Evolutionary conservation across 371 early-diverging fungal genomes (phyloP).

Genomic region (Mucor piriformis): DNA sequence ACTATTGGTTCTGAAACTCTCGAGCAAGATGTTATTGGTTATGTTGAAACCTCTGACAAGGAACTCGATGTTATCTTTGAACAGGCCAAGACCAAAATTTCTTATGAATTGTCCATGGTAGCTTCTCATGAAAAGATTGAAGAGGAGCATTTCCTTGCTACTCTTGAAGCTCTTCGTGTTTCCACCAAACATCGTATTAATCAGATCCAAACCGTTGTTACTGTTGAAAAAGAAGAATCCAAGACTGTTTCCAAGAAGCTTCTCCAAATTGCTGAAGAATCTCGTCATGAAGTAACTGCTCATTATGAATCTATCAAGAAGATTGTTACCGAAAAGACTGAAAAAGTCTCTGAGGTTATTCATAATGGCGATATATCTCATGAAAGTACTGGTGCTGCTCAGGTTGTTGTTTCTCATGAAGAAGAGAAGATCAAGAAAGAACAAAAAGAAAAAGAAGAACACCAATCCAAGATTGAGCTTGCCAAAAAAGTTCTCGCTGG

Average conservation of each 20-base stretch:
- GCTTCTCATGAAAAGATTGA: conserved; percentile 23
- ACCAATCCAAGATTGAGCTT: conserved; percentile 20
- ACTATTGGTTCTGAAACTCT: conserved; percentile 7
- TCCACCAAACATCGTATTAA: conserved; percentile 24
- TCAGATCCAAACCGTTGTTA: conserved; percentile 20
- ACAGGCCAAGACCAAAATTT: conserved; percentile 29
- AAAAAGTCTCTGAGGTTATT: conserved; percentile 11
- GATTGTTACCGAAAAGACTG: conserved; percentile 13
- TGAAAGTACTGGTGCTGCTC: conserved; percentile 4
- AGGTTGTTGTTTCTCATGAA: conserved; percentile 8
- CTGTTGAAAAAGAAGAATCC: conserved; percentile 14
- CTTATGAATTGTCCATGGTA: conserved; percentile 23
- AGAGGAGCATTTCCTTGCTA: conserved; percentile 25
- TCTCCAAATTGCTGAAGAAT: conserved; percentile 29
- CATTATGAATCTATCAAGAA: conserved; percentile 16
- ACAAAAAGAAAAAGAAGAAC: conserved; percentile 14
- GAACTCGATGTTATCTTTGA: conserved; percentile 26
- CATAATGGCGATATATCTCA: not conserved
- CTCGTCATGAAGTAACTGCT: conserved; percentile 23
- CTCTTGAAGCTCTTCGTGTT: conserved; percentile 19
- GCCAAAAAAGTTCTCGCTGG: conserved; percentile 32
- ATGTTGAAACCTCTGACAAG: conserved; percentile 6
- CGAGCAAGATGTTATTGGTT: conserved; percentile 20
- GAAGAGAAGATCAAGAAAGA: not conserved
- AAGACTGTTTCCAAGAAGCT: conserved; percentile 22